Conservation (phyloP, 163 green algal genomes). For the Smithsoniella earleae region DNA sequence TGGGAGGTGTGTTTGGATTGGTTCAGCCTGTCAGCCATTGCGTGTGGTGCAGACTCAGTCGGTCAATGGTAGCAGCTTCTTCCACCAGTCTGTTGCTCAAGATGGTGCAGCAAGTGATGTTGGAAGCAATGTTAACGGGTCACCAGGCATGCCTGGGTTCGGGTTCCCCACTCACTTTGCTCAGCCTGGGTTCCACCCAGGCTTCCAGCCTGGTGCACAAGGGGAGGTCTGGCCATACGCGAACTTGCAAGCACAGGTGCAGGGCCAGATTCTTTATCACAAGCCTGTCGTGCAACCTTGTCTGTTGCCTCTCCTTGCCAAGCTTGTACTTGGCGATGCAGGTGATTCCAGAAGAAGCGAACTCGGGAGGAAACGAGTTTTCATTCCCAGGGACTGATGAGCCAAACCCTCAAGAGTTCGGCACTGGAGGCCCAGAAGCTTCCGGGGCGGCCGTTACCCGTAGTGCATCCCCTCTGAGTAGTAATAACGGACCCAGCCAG, state of each 20-base stretch:
- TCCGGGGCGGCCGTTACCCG: background rate
- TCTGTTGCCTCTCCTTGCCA: background rate
- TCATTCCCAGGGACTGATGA: constrained; percentile 5
- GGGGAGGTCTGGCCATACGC: background rate
- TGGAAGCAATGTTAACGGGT: background rate
- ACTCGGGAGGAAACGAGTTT: background rate
- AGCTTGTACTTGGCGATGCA: background rate
- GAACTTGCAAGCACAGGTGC: constrained; percentile 22
- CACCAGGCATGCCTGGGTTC: background rate
- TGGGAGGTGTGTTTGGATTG: too few species aligned
- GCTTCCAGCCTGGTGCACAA: background rate
- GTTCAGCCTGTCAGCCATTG: too few species aligned
- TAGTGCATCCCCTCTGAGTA: background rate
- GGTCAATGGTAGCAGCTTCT: constrained; percentile 24
- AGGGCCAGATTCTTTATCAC: background rate
- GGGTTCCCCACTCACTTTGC: background rate
- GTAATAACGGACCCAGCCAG: constrained; percentile 4
- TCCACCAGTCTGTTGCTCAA: background rate
- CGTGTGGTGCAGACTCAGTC: constrained; percentile 17
- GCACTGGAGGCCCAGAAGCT: background rate
- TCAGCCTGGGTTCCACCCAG: background rate
- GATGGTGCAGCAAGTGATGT: background rate
- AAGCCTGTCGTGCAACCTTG: background rate
- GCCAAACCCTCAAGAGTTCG: background rate
- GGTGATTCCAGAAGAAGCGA: background rate